Conservation (phyloP, 306 rosid genomes). For the Corylus heterophylla region DNA sequence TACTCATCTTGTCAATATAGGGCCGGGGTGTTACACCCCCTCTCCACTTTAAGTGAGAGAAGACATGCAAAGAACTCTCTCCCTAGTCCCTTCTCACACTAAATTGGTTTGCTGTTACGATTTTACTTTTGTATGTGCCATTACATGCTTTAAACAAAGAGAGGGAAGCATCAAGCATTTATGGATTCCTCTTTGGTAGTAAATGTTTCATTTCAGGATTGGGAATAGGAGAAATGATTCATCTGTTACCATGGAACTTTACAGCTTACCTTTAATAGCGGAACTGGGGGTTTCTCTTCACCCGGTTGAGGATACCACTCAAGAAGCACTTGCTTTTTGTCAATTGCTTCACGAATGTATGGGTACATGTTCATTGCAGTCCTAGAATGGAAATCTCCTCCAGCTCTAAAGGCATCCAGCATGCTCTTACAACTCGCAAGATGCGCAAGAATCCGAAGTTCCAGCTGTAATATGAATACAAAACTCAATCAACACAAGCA, state of each 20-base stretch:
- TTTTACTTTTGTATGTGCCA: not conserved
- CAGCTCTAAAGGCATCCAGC: slow-evolving; percentile 92
- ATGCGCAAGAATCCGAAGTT: slow-evolving; percentile 97
- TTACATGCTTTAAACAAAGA: not conserved
- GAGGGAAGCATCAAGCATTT: not conserved
- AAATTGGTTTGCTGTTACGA: not conserved
- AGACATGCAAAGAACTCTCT: not conserved
- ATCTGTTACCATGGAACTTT: not conserved
- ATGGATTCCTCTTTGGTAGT: not conserved
- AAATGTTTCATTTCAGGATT: not conserved
- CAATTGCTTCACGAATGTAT: slow-evolving; percentile 83
- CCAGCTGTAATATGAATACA: slow-evolving; percentile 65
- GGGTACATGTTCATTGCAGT: slow-evolving; percentile 99
- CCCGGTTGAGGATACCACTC: slow-evolving; percentile 98
- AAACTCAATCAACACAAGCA: slow-evolving; percentile 30
- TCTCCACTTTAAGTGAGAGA: no score
- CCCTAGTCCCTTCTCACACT: not conserved
- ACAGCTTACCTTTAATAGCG: slow-evolving; percentile 73
- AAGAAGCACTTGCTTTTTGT: slow-evolving; percentile 70
- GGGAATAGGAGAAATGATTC: not conserved
- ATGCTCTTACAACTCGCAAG: slow-evolving; percentile 93
- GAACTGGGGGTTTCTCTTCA: slow-evolving; percentile 94
- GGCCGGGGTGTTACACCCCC: no score
- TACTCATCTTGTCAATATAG: no score
- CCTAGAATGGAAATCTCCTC: slow-evolving; percentile 98